Conservation (phyloP, 441 rosid species). For the Euphorbia celastroides region DNA sequence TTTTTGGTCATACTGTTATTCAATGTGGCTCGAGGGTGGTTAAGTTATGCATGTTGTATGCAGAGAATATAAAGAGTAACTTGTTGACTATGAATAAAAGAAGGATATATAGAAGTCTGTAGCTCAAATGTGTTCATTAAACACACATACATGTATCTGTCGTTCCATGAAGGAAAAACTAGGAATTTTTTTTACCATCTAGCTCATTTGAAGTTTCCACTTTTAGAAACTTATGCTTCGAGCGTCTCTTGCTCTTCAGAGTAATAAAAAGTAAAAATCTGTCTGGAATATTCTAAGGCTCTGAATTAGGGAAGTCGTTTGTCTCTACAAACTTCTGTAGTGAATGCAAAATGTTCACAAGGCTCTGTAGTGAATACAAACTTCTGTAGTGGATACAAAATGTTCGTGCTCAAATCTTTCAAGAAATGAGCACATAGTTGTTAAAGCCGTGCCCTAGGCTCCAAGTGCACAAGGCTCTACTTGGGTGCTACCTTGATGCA, state of each 20-base stretch:
- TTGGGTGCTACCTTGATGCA: too few relatives aligned
- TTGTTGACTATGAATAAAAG: neutral
- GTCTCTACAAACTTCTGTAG: neutral
- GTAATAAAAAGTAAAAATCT: too few relatives aligned
- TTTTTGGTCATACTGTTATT: neutral
- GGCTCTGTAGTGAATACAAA: neutral
- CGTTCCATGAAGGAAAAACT: neutral
- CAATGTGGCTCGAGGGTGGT: too few relatives aligned
- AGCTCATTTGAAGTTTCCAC: too few relatives aligned
- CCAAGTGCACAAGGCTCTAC: too few relatives aligned
- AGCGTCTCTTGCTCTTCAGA: neutral
- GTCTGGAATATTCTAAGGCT: neutral
- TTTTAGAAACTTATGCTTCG: too few relatives aligned
- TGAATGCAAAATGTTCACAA: neutral
- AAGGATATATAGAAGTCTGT: neutral
- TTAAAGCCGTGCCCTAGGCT: too few relatives aligned
- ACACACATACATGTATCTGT: neutral
- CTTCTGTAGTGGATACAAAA: neutral
- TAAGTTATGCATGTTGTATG: neutral
- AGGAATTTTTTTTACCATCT: neutral
- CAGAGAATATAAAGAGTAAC: neutral
- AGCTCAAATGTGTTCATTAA: neutral
- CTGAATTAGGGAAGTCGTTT: neutral
- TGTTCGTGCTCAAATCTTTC: neutral
- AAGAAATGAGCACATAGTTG: neutral